These are phyloP conservation scores for Penicillium griseofulvum DNA, from an alignment of 2,329 filamentous ascomycete species.

Conservation along the genomic window DNA sequence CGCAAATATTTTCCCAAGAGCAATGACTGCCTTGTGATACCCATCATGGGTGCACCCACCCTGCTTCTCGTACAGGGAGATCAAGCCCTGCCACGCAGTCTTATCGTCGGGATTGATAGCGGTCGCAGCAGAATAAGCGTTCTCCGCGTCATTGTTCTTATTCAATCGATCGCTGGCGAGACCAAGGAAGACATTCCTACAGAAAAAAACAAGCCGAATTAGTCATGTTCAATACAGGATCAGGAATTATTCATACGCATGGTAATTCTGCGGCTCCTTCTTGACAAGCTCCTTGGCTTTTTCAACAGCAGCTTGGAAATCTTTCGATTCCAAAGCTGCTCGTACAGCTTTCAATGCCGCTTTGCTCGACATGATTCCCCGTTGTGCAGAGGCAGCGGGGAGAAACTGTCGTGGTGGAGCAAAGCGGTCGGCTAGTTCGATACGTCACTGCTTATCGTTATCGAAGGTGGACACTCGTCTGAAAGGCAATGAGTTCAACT, in stretches of 20 bases:
- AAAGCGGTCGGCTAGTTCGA: constrained; percentile 16
- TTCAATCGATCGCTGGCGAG: constrained; percentile 78
- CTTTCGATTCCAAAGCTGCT: constrained; percentile 70
- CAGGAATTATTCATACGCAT: constrained; percentile 58
- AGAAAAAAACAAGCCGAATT: constrained; percentile 10
- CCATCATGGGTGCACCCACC: constrained; percentile 65
- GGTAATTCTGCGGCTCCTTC: constrained; percentile 75
- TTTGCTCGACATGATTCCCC: constrained; percentile 54
- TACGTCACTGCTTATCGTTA: constrained; percentile 29
- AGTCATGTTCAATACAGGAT: constrained; percentile 1
- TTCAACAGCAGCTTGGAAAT: constrained; percentile 72
- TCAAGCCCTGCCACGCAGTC: constrained; percentile 88
- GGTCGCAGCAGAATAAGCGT: constrained; percentile 70
- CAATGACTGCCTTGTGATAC: constrained; percentile 71
- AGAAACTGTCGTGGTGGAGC: constrained; percentile 20
- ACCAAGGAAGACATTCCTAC: constrained; percentile 78
- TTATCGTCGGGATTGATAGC: constrained; percentile 69
- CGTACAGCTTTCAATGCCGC: constrained; percentile 77
- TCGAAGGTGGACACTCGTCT: constrained; percentile 5
- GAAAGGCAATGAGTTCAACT: neutral
- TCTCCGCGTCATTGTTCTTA: constrained; percentile 69
- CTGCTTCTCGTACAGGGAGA: constrained; percentile 80
- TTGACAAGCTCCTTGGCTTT: constrained; percentile 68
- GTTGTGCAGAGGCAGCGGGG: constrained; percentile 20
- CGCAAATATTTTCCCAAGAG: constrained; percentile 71